Conservation (phyloP, 2,329 filamentous ascomycete species). For the Cladosporium colombiae region DNA sequence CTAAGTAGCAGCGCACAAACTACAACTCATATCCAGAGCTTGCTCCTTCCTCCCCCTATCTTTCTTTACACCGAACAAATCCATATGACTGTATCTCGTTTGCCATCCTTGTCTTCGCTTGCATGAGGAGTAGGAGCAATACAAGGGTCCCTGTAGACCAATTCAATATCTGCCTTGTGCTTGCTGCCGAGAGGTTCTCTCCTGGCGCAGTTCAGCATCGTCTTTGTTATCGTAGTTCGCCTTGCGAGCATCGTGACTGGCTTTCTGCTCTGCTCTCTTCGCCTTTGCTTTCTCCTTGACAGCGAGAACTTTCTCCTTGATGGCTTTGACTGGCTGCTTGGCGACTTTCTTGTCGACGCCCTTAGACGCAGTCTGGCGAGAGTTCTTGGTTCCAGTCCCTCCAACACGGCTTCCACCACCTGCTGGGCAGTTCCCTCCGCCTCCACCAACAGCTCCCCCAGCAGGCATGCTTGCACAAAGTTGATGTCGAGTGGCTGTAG, state of each 20-base stretch:
- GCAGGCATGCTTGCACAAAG: not conserved
- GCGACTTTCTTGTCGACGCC: conserved; percentile 10
- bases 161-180: not conserved
- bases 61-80: no score
- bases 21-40: no score
- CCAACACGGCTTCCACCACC: not conserved
- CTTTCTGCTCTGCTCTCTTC: conserved; percentile 6
- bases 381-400: not conserved
- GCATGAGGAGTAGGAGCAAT: no score
- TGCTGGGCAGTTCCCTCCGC: not conserved
- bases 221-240: not conserved
- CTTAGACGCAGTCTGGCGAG: not conserved
- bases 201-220: not conserved
- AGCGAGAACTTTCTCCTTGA: conserved; percentile 10
- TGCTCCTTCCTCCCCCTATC: no score
- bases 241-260: conserved; percentile 11
- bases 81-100: no score
- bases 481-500: not conserved
- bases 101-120: no score
- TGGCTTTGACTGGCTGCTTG: conserved; percentile 11
- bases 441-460: not conserved
- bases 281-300: conserved; percentile 9
- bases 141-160: not conserved
- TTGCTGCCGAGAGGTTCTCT: not conserved
- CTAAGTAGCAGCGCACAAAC: no score